Base-by-base conservation (phyloP, 2,329 filamentous ascomycete genomes). In the Gnomoniopsis sp. region DNA sequence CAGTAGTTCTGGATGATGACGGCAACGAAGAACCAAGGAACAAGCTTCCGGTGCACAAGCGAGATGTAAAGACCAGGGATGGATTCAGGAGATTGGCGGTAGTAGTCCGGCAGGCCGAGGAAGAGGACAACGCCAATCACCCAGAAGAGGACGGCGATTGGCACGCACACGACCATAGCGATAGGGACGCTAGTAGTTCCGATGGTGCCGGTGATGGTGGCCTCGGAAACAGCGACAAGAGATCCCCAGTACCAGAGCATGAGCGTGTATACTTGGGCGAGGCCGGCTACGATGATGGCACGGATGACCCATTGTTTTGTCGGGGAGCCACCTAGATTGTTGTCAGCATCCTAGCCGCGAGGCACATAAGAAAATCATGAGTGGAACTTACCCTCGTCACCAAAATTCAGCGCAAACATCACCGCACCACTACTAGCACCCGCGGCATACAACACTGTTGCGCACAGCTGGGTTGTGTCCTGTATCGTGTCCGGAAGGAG, bases 161-260 rank as follows among this genome's bases (percentile, higher is more conserved):
- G 85, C 3, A 85, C 68, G 44, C 80, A 82, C 60, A 88, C 78
- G 17, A 81, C 83, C 2, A 69, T 58, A 26, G 50, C 64, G 23
- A 63, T 58, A 41, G 73, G 67, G 19, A 72, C 66, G 26, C 51
- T 65, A 50, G 62, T 65, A 36, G 58, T 74, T 52, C 78, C 71
- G 30, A 71, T 64, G 59, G 74, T 69, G 46, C 69, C 69, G 49
- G 75, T 68, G 15, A 79, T 79, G 19, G 73, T 73, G 33, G 74
- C 68, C 14, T 74, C 75, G 2, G 74, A 68, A 57, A 73, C 73
- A 17, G 80, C 79, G 49, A 86, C 74, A 58, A 79, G 76, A 7
- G 79, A 78, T 26, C 86, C 86, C 86, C 86, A 89, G 68, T 83
- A 88, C 85, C 86, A 89, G 21, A 89, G 76, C 12, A 79, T 81